Base-by-base conservation (phyloP, 805 yeast genomes). In the Candida parachauliodes region DNA sequence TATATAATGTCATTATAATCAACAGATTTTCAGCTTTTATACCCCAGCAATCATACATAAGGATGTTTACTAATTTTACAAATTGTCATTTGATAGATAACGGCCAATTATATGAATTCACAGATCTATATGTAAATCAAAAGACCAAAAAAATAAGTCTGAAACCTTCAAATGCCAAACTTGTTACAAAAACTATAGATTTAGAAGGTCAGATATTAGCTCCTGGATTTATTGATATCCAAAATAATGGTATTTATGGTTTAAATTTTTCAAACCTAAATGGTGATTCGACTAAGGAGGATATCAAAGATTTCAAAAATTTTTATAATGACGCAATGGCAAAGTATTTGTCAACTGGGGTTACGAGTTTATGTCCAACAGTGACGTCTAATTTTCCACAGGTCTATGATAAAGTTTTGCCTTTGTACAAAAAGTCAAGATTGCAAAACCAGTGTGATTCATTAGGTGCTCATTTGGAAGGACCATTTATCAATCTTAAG, bases 401-500 rank as follows among this genome's bases (percentile, higher is more conserved):
- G 33, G 76, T 72, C 23, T 77, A 77, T 51, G 52, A 53, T 16
- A 67, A 63, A 41, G 73, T 72, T 8, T 58, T 77, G 36, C 77
- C 77, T 5, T 44, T 64, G 19, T 60, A 74, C 42, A 56, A 55
- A 14, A 57, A 59, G 22, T 52, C 62, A 9, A 52, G 75, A 25
- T 45, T 54, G 2, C 20, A 46, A 23, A 43, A 47, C 33, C 62
- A 55, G 49, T 50, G 68, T 11, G 79, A 73, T 48, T 64, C 72
- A 3, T 55, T 77, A 39, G 82, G 82, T 8, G 77, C 77, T n/a
- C 82, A 77, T 49, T 55, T 72, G 27, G 82, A 77, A 46, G 82
- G 82, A 5, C 82, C 82, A 6, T 75, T 76, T 49, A 67, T 77
- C 41, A 72, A 70, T 38, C 54, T 60, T 26, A 49, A 56, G 31